Base-by-base conservation (phyloP, 768 basidiomycete genomes). In the Pseudohyphozyma bogoriensis region DNA sequence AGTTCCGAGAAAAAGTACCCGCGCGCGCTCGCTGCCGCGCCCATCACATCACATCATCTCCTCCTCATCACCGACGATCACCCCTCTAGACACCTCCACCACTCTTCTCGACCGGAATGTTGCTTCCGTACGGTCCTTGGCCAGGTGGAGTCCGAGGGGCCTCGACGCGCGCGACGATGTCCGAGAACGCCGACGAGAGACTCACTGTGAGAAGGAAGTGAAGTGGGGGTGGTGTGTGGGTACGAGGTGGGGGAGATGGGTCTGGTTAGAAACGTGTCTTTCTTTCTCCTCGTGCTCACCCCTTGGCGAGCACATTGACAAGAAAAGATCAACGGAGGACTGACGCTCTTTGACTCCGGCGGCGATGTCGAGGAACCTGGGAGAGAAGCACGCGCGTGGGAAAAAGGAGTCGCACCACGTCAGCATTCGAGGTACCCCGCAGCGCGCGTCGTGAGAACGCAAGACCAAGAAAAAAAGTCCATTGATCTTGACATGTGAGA, bases 271-370 rank as follows among this genome's bases (percentile, higher is more conserved):
- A n/a, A n/a, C n/a, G n/a, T n/a, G n/a, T n/a, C n/a, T n/a, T n/a
- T n/a, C n/a, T n/a, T n/a, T n/a, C n/a, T n/a, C n/a, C n/a, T n/a
- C n/a, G n/a, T n/a, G n/a, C n/a, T n/a, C n/a, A n/a, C n/a, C n/a
- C n/a, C n/a, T n/a, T n/a, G n/a, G n/a, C n/a, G n/a, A n/a, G n/a
- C n/a, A n/a, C n/a, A n/a, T n/a, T n/a, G n/a, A n/a, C n/a, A n/a
- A n/a, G 37, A 10, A 18, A 37, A 37, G 10, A 10, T 37, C 37
- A 37, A 37, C 10, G 10, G 37, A n/a, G 37, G 11, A 45, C 44
- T 70, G 63, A 5, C 75, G 60, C 55, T 77, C 74, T 64, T 77
- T 76, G 50, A 76, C 64, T 8, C 76, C 76, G 26, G 76, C 76
- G 5, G 75, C 76, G 60, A 76, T 73, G 66, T 74, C 56, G 29